Conservation (phyloP, 352 stramenopile genomes). For the Globisporangium carolinianum region DNA sequence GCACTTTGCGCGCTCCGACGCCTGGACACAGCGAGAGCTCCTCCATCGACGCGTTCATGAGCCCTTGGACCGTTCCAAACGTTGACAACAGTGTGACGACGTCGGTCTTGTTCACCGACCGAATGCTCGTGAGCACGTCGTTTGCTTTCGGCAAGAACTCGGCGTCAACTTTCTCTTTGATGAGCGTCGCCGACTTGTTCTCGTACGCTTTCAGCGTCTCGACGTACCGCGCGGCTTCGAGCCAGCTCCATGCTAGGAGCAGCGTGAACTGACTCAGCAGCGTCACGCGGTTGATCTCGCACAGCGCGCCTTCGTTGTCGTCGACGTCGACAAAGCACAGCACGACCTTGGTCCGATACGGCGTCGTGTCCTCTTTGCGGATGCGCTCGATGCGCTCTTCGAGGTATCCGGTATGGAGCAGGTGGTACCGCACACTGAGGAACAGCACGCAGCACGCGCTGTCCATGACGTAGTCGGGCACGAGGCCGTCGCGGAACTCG, state of each 20-base stretch:
- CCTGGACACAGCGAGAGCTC: slow-evolving; percentile 92
- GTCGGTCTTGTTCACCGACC: slow-evolving; percentile 96
- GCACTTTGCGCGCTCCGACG: slow-evolving; percentile 93
- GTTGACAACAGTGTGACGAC: slow-evolving; percentile 88
- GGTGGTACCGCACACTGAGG: slow-evolving; percentile 85
- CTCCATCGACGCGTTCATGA: slow-evolving; percentile 90
- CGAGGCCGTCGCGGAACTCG: slow-evolving; percentile 86
- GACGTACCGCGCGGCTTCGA: slow-evolving; percentile 93
- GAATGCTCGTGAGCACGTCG: slow-evolving; percentile 87
- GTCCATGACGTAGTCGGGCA: slow-evolving; percentile 95
- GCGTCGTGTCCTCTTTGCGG: slow-evolving; percentile 57
- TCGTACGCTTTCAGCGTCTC: slow-evolving; percentile 96
- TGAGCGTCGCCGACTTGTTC: slow-evolving; percentile 91
- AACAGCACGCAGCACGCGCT: slow-evolving; percentile 87
- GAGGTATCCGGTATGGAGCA: slow-evolving; percentile 88
- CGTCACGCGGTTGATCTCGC: slow-evolving; percentile 91
- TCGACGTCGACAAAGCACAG: slow-evolving; percentile 94
- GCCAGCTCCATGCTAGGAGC: slow-evolving; percentile 91
- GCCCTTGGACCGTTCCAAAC: slow-evolving; percentile 83
- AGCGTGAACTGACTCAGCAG: slow-evolving; percentile 91
- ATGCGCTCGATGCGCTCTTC: slow-evolving; percentile 89
- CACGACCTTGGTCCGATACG: slow-evolving; percentile 87
- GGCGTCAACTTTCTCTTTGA: slow-evolving; percentile 91
- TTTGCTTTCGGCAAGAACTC: slow-evolving; percentile 89
- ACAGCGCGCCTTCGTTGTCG: slow-evolving; percentile 89